phyloP scores from a whole-genome alignment of 164 flowering plant genomes.

The Stephania cephalantha region DNA sequence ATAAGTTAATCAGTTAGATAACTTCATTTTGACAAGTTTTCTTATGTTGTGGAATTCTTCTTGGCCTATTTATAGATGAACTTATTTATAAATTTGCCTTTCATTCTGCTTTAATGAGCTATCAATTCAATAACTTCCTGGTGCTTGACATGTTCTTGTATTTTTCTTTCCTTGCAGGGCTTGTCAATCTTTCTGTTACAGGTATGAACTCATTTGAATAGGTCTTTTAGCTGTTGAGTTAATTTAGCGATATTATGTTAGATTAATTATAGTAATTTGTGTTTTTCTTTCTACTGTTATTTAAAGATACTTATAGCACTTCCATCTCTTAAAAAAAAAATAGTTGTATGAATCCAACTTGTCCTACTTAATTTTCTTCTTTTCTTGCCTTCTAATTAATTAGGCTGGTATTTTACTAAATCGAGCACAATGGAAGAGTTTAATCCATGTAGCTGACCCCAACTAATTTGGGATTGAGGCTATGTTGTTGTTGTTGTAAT shows the following conservation, averaged over 20 bases:
- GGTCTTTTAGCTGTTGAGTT: background rate
- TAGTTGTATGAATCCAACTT: background rate
- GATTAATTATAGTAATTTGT: background rate
- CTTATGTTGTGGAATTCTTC: background rate
- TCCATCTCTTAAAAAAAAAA: background rate
- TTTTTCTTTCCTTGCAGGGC: slow-evolving; percentile 44
- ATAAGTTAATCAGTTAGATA: no score
- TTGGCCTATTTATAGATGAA: background rate
- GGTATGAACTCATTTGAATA: slow-evolving; percentile 37
- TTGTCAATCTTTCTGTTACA: slow-evolving; percentile 80
- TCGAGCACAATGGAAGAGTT: no score
- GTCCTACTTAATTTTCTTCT: background rate
- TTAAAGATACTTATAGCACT: background rate
- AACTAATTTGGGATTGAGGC: no score
- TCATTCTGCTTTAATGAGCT: background rate
- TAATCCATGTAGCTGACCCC: no score
- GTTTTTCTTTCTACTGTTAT: background rate
- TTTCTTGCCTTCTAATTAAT: background rate
- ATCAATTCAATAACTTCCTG: background rate
- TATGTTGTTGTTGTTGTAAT: background rate
- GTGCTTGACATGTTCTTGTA: slow-evolving; percentile 6
- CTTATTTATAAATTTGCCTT: background rate
- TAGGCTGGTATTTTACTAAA: no score
- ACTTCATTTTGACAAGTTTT: background rate
- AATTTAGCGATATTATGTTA: background rate